Percentiles rank a stretch among this genome's conserved stretches.
These are phyloP conservation scores for Ceratocystis albifundus DNA, from an alignment of 2,329 filamentous ascomycete species.

Conservation along the genomic window DNA sequence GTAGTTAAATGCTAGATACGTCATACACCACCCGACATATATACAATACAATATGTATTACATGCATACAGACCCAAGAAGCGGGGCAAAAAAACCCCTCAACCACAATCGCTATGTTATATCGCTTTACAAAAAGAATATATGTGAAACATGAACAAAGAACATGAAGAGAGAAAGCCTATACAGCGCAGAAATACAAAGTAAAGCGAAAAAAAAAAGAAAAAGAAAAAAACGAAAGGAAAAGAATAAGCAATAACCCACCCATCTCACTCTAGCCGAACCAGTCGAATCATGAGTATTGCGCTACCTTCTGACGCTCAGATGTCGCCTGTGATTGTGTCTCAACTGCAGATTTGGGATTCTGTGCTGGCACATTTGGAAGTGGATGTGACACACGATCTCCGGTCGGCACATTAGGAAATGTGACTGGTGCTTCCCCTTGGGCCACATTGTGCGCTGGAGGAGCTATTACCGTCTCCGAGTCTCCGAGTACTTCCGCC, in stretches of 20 bases:
- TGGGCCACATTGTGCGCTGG: not conserved
- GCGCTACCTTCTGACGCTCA: constrained; percentile 1
- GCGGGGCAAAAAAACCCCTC: not conserved
- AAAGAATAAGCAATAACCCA: no score
- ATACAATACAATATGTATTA: not conserved
- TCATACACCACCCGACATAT: no score
- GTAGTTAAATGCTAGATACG: no score
- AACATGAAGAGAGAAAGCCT: not conserved
- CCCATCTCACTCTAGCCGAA: not conserved
- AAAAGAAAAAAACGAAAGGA: no score
- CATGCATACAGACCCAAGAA: not conserved
- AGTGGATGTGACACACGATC: not conserved
- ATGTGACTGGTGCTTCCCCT: not conserved
- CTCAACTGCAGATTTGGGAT: not conserved
- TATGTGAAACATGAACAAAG: not conserved
- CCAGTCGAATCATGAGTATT: not conserved
- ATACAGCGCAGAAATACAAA: not conserved
- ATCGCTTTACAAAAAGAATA: not conserved
- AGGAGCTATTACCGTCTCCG: not conserved
- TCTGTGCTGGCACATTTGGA: not conserved
- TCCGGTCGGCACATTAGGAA: constrained; percentile 16
- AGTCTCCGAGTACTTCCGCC: constrained; percentile 29
- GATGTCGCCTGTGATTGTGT: not conserved
- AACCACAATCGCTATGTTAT: constrained; percentile 1
- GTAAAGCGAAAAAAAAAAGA: not conserved